Conservation (phyloP, 1,284 basidiomycete genomes). For the Tetrapyrgos nigripes region DNA sequence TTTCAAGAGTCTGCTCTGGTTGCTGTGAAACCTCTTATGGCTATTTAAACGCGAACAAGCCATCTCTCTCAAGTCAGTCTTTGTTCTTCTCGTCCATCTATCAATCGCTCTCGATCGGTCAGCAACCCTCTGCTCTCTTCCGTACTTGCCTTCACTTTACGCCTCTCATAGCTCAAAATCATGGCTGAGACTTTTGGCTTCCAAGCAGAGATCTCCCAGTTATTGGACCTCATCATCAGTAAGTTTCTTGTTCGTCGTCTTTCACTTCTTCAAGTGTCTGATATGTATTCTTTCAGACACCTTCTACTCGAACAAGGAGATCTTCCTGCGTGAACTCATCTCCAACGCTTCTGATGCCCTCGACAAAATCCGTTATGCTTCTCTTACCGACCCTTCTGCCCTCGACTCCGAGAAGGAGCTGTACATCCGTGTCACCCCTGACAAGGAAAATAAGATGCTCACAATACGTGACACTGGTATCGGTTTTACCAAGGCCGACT, state of each 20-base stretch:
- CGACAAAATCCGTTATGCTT: conserved; percentile 96
- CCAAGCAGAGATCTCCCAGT: conserved; percentile 97
- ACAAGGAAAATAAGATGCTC: conserved; percentile 96
- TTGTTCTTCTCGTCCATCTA: no score
- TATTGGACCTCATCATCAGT: conserved; percentile 93
- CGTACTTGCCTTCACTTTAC: no score
- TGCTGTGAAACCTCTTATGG: no score
- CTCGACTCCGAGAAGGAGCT: conserved; percentile 92
- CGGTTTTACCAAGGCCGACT: conserved; percentile 98
- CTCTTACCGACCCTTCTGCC: conserved; percentile 88
- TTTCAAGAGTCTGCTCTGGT: no score
- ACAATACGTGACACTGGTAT: conserved; percentile 96
- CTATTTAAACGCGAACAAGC: no score
- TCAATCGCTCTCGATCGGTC: no score
- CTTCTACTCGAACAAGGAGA: conserved; percentile 99
- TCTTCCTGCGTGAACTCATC: conserved; percentile 96
- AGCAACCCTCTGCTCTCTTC: no score
- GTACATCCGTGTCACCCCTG: conserved; percentile 90
- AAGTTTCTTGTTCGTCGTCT: no score
- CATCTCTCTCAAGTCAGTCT: no score
- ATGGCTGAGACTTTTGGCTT: conserved; percentile 80
- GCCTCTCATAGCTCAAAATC: not conserved
- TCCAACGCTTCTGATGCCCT: conserved; percentile 94
- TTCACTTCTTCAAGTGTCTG: conserved; percentile 6
- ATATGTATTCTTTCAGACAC: conserved; percentile 66